Conservation (phyloP, 257 asterid species). For the Osmanthus fragrans region DNA sequence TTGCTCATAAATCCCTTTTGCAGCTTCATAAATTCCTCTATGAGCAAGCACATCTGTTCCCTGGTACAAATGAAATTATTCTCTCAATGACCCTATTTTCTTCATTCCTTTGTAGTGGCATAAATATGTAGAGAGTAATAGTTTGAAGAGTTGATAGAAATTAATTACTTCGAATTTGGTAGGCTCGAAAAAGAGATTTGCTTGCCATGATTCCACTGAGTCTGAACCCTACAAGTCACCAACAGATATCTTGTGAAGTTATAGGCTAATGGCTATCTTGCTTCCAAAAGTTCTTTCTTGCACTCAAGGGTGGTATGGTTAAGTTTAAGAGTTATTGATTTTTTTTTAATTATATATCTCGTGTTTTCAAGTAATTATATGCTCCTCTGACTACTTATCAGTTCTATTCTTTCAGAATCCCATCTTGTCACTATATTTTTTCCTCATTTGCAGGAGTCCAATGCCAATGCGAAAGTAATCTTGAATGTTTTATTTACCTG, state of each 20-base stretch:
- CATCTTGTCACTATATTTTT: not conserved
- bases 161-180: constrained; percentile 67
- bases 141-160: not conserved
- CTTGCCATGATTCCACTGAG: constrained; percentile 88
- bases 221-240: constrained; percentile 72
- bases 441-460: not conserved
- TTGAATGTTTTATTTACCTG: constrained; percentile 48
- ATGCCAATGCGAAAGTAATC: not conserved
- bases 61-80: constrained; percentile 31
- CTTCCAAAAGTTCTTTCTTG: not conserved
- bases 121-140: not conserved
- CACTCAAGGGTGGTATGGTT: not conserved
- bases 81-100: not conserved
- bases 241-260: constrained; percentile 16
- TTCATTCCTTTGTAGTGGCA: not conserved
- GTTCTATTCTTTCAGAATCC: not conserved
- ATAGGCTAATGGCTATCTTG: not conserved
- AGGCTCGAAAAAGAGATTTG: constrained; percentile 89
- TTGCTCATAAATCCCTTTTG: constrained; percentile 82
- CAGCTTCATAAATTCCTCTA: constrained; percentile 93
- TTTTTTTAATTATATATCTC: not conserved
- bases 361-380: not conserved
- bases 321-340: not conserved
- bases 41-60: constrained; percentile 75
- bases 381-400: not conserved